Percentiles rank a stretch among this genome's conserved stretches.
Evolutionary conservation across 495 filamentous ascomycete genomes (phyloP).

Genomic region (Trichocladium uniseriatum): DNA sequence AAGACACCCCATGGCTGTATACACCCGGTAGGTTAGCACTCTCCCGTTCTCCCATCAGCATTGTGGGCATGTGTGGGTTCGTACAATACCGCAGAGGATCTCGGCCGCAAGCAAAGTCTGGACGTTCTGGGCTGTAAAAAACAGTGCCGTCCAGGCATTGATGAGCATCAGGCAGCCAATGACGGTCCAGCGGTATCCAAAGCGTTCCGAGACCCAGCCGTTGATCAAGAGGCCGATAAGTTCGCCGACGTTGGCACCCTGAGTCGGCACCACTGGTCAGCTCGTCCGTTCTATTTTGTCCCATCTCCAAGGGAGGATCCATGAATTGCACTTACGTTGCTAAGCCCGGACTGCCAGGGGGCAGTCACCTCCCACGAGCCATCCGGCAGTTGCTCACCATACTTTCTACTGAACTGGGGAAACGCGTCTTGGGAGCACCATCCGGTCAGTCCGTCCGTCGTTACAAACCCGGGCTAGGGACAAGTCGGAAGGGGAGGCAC

Average conservation of each 20-base stretch:
- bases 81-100: slow-evolving; percentile 61
- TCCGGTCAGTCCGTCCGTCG: background rate
- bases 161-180: slow-evolving; percentile 57
- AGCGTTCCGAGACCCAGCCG: slow-evolving; percentile 64
- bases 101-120: slow-evolving; percentile 60
- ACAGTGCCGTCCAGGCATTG: slow-evolving; percentile 62
- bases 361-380: slow-evolving; percentile 62
- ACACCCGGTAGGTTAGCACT: background rate
- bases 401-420: slow-evolving; percentile 58
- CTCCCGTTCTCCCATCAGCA: background rate
- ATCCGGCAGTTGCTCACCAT: slow-evolving; percentile 47
- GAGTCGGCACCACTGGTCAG: background rate
- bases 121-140: slow-evolving; percentile 66
- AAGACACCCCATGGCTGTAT: slow-evolving; percentile 72
- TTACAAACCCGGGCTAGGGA: background rate
- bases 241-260: slow-evolving; percentile 47
- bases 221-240: slow-evolving; percentile 71
- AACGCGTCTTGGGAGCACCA: slow-evolving; percentile 34
- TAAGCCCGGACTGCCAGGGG: slow-evolving; percentile 68
- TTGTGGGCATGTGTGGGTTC: slow-evolving; percentile 16
- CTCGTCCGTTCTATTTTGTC: background rate
- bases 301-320: background rate
- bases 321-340: slow-evolving; percentile 44
- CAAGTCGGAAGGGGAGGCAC: slow-evolving; percentile 1
- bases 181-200: slow-evolving; percentile 64